Conservation (phyloP, 768 basidiomycete genomes). For the Lactarius hatsudake region DNA sequence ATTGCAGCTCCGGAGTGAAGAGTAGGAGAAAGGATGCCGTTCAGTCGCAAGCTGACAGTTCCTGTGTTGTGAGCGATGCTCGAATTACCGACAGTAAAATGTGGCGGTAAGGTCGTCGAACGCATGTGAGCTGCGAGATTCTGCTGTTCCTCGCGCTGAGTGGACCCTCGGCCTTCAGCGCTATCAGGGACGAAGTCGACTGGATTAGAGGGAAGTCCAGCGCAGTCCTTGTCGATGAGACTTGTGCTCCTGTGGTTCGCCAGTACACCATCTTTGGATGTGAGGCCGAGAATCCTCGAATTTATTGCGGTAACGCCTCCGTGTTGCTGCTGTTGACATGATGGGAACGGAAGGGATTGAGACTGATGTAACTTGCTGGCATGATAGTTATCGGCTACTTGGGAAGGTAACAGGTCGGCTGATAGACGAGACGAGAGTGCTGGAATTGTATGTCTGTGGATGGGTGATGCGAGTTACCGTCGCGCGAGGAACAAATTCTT, state of each 20-base stretch:
- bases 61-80: slow-evolving; percentile 7
- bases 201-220: slow-evolving; percentile 14
- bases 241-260: slow-evolving; percentile 13
- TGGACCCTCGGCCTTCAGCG: slow-evolving; percentile 9
- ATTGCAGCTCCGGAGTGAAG: slow-evolving; percentile 17
- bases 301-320: slow-evolving; percentile 11
- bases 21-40: slow-evolving; percentile 27
- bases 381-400: slow-evolving; percentile 9
- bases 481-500: slow-evolving; percentile 28
- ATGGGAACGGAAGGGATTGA: slow-evolving; percentile 5
- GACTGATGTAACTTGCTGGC: slow-evolving; percentile 6
- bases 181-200: slow-evolving; percentile 17
- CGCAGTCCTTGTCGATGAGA: slow-evolving; percentile 16
- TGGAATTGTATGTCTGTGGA: background rate
- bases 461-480: slow-evolving; percentile 14
- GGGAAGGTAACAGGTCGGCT: slow-evolving; percentile 10
- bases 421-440: slow-evolving; percentile 14
- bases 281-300: slow-evolving; percentile 16
- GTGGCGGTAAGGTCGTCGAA: slow-evolving; percentile 27
- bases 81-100: slow-evolving; percentile 22
- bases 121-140: slow-evolving; percentile 27
- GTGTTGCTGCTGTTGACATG: slow-evolving; percentile 14
- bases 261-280: slow-evolving; percentile 14
- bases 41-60: slow-evolving; percentile 17
- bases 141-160: slow-evolving; percentile 23